Base-by-base conservation (phyloP, 345 rosid species). In the Sisymbrium irio region DNA sequence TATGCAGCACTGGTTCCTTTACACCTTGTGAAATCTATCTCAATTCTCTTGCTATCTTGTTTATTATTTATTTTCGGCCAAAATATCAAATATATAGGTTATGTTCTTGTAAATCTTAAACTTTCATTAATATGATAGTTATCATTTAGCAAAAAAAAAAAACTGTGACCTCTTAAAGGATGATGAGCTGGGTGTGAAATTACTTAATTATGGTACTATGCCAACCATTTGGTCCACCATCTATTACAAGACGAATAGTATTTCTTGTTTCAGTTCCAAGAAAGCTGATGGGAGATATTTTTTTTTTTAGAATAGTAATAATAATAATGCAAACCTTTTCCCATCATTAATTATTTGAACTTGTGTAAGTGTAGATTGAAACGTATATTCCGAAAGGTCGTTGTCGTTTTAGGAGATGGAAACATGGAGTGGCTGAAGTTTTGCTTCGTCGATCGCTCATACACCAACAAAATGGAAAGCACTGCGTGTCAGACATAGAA, bases 391-490 rank as follows among this genome's bases (percentile, higher is more conserved):
- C 56, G 59, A 76, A 32, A 55, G 58, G 80, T 76, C 80, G 57
- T 58, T 65, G 77, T 77, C 80, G 49, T 35, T 77, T 69, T 39
- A 71, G 39, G 33, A 58, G 67, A 77, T 46, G 61, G 72, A 58
- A 44, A 37, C 53, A 58, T 70, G 76, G 69, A 81, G 36, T 65
- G 86, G 79, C 47, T 83, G 75, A 65, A 61, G 71, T 74, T 81
- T 69, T 56, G 86, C 62, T 39, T 79, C 79, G 79, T 81, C 71
- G 75, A 53, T 65, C 46, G 20, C 45, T 56, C 25, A 58, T 19
- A 64, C 42, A 67, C 74, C 57, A 47, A 47, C 60, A 57, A 53
- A 65, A 67, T 9, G 32, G 4, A 67, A 59, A 40, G 72, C 57
- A 27, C 55, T 11, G 15, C 78, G 83, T 78, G 45, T 39, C 69